Evolutionary conservation across 2,329 filamentous ascomycete species (phyloP).

Genomic region (Aspergillus tamarii): DNA sequence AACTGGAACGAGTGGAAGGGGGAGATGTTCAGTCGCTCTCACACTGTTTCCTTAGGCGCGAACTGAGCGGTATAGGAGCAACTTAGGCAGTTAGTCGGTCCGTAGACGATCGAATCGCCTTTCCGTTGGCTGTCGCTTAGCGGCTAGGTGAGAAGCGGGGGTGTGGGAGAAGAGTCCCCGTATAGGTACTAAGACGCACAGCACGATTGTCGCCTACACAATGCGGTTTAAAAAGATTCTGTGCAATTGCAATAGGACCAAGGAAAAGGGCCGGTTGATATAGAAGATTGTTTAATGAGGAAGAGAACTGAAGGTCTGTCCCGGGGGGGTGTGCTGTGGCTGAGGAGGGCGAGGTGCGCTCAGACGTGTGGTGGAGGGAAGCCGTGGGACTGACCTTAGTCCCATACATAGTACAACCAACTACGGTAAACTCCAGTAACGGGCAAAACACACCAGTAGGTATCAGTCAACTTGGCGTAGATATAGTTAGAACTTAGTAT

Average conservation of each 20-base stretch:
- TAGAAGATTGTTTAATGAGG: slow-evolving; percentile 1
- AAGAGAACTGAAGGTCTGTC: slow-evolving; percentile 1
- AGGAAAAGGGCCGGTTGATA: slow-evolving; percentile 1
- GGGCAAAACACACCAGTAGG: neutral
- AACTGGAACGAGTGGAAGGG: slow-evolving; percentile 17
- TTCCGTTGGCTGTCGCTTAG: slow-evolving; percentile 44
- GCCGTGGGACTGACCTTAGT: slow-evolving; percentile 4
- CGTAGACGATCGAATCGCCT: slow-evolving; percentile 31
- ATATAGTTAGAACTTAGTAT: neutral
- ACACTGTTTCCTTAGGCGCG: slow-evolving; percentile 21
- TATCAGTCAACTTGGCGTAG: neutral
- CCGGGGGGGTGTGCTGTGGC: slow-evolving; percentile 2
- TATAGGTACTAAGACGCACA: slow-evolving; percentile 13
- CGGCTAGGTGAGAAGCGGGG: slow-evolving; percentile 40
- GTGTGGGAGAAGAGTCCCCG: slow-evolving; percentile 30
- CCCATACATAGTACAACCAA: slow-evolving; percentile 6
- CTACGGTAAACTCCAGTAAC: neutral
- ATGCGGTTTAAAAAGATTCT: neutral
- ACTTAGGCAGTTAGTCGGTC: slow-evolving; percentile 22
- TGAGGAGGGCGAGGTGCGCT: slow-evolving; percentile 16
- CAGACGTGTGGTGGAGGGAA: slow-evolving; percentile 18
- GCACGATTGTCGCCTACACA: slow-evolving; percentile 10
- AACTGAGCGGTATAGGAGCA: slow-evolving; percentile 23
- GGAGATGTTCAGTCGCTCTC: slow-evolving; percentile 16
- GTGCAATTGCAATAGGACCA: neutral